Conservation (phyloP, 495 filamentous ascomycete species). For the Penicillium longicatenatum region DNA sequence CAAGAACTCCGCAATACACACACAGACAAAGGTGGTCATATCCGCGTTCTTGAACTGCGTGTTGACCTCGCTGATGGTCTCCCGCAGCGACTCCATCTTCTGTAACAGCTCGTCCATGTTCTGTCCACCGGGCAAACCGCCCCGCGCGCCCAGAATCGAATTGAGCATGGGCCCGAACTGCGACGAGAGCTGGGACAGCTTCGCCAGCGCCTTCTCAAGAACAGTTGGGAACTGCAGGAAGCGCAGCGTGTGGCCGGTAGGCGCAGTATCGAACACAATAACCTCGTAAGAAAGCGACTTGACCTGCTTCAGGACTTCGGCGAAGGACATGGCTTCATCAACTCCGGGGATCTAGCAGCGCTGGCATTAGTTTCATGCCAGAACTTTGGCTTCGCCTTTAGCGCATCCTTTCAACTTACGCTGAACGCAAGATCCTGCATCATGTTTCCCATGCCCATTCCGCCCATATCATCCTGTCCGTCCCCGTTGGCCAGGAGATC, state of each 20-base stretch:
- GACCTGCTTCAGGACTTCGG: slow-evolving; percentile 98
- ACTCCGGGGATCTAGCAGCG: slow-evolving; percentile 84
- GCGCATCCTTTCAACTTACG: slow-evolving; percentile 45
- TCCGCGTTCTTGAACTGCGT: slow-evolving; percentile 96
- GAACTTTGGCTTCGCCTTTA: neutral
- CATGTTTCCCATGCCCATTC: slow-evolving; percentile 68
- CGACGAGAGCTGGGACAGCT: slow-evolving; percentile 87
- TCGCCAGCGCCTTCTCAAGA: slow-evolving; percentile 95
- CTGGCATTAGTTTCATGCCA: neutral
- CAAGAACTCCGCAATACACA: slow-evolving; percentile 97
- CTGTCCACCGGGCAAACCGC: slow-evolving; percentile 86
- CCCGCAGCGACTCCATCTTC: slow-evolving; percentile 90
- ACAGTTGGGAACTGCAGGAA: slow-evolving; percentile 99
- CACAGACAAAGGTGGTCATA: slow-evolving; percentile 96
- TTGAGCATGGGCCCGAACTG: slow-evolving; percentile 98
- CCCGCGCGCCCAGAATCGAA: slow-evolving; percentile 79
- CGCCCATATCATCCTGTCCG: slow-evolving; percentile 70
- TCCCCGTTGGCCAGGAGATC: slow-evolving; percentile 84
- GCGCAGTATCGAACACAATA: slow-evolving; percentile 98
- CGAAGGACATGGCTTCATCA: slow-evolving; percentile 99
- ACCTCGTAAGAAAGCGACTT: slow-evolving; percentile 98
- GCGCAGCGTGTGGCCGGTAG: slow-evolving; percentile 97
- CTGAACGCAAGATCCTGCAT: slow-evolving; percentile 74
- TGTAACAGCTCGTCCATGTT: slow-evolving; percentile 87
- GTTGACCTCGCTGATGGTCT: slow-evolving; percentile 95